Evolutionary conservation across 1,284 basidiomycete genomes (phyloP), one percentile per base, ranked within the genome.

Genomic region (Omphalotus olearius): DNA sequence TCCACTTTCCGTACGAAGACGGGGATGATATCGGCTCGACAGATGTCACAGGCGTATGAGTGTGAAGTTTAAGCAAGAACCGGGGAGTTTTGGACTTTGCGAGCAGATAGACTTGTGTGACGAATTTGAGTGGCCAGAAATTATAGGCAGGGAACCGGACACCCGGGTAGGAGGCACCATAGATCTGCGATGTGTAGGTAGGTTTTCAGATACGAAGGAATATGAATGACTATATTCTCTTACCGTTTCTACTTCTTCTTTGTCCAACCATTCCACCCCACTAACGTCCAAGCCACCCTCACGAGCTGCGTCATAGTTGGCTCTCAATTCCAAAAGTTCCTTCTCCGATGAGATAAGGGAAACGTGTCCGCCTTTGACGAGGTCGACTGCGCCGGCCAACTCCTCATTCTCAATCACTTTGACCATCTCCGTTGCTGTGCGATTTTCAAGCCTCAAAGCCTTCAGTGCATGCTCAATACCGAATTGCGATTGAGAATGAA

Each of bases 91-190:
- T 61, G 7, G 58, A 57, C 44, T 63, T 64, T 0, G 80, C 72
- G 10, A 73, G 62, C n/a, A 71, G 64, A 60, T 75, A 90, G 6
- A 91, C 65, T 38, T 79, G 70, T 0, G 85, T 83, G 55, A 88
- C 85, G 40, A 88, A 72, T 59, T 91, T 90, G 57, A 85, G 75
- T 0, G 88, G 89, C 83, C 85, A 91, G 26, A 92, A 62, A 57
- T 88, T 91, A 63, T 83, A 67, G 9, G 38, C 45, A n/a, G 75
- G 74, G 17, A 67, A 67, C 44, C 64, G 69, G 9, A 80, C 69
- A 6, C 67, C 83, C 0, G 83, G 77, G 58, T 78, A 79, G 5
- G 69, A 62, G 0, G 79, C 66, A 0, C 82, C 84, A 56, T 80
- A 84, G 18, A 64, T 69, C 83, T 89, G 52, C 13, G 37, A 20